Evolutionary conservation across 2,329 filamentous ascomycete species (phyloP).

Genomic region (Hypoxylon sp.): DNA sequence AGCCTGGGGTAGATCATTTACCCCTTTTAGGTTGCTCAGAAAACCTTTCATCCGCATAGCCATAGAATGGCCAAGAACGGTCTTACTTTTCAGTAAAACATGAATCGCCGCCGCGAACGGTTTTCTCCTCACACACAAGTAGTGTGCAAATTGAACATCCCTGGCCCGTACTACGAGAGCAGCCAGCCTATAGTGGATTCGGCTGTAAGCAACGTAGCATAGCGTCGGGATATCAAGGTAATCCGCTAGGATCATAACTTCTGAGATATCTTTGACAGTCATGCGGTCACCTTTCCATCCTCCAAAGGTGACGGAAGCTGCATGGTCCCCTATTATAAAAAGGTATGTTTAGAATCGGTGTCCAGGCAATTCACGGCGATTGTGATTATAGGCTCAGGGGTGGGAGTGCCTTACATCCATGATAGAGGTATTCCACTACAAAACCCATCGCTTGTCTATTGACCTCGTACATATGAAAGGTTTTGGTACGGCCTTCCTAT

Average conservation of each 20-base stretch:
- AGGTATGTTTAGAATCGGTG: not conserved
- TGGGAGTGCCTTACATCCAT: conserved; percentile 15
- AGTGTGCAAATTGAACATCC: not conserved
- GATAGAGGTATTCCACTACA: conserved; percentile 2
- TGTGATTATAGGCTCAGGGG: not conserved
- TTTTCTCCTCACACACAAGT: not conserved
- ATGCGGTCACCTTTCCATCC: not conserved
- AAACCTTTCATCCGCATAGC: not conserved
- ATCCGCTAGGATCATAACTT: not conserved
- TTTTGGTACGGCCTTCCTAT: not conserved
- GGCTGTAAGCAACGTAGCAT: conserved; percentile 1
- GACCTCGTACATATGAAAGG: not conserved
- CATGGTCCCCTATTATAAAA: conserved; percentile 1
- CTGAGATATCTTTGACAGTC: not conserved
- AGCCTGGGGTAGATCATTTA: not conserved
- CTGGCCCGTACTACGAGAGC: not conserved
- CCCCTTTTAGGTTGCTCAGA: not conserved
- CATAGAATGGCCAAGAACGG: not conserved
- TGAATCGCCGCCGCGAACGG: not conserved
- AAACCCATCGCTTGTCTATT: not conserved
- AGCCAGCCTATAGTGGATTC: not conserved
- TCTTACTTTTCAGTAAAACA: not conserved
- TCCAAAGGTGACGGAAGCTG: not conserved
- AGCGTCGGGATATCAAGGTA: conserved; percentile 9
- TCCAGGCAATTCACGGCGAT: not conserved